Base-by-base conservation (phyloP, 805 yeast species). In the Myxozyma udenii region DNA sequence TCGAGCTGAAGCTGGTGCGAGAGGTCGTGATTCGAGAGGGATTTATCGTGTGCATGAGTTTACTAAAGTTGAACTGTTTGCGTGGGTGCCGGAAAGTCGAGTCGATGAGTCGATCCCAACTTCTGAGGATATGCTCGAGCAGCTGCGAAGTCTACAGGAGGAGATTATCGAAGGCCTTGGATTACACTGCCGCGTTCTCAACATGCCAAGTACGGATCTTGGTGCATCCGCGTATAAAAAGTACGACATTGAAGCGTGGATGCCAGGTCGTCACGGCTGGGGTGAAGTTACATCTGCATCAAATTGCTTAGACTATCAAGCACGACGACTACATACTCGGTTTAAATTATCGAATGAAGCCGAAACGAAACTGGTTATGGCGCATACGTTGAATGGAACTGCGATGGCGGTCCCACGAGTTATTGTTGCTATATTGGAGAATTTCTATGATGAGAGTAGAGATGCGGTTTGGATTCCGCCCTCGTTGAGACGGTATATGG, bases 1-100 rank as follows among this genome's bases (percentile, higher is more conserved):
- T 65, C 75, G 98, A 56, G 96, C 97, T 0, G 98, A 93, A 66
- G 98, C 98, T 0, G 98, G 98, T 1, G 93, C 98, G 1, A 78
- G 96, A 50, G 98, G 98, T 1, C 80, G 79, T 58, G 97, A 88
- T 60, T 88, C 97, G 0, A 81, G 84, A 61, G 98, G 98, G 0
- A 72, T 93, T 1, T 93, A 93, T 62, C 74, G 98, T 39, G 97
- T 93, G 22, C 98, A 93, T 66, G 98, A 93, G 70, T 93, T 93
- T 67, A 87, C 95, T 9, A 93, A 93, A 67, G 95, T 93, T 1
- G 98, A 93, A 66, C 70, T 93, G 48, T 93, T 91, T 63, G 52
- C 61, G 11, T 83, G 93, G 96, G 68, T 78, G 2, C 49, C 55
- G 16, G 62, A 63, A 1, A 45, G 50, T 9, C 37, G 59, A 9